Conservation (phyloP, 306 rosid species). For the Astragalus membranaceus region DNA sequence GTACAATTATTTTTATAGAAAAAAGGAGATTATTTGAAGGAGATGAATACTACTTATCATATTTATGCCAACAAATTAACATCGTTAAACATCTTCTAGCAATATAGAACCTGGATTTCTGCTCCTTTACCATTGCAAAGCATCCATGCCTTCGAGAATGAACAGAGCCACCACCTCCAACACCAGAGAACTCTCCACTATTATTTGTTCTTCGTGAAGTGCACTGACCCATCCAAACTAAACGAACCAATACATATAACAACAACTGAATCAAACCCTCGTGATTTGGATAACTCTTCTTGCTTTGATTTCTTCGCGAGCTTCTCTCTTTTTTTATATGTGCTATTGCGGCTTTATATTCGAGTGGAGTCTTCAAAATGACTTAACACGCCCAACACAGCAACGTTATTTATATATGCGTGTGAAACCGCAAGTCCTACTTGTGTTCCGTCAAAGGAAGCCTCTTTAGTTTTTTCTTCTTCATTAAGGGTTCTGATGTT, state of each 20-base stretch:
- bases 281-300: neutral
- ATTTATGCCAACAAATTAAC: slow-evolving; percentile 35
- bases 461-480: neutral
- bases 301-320: neutral
- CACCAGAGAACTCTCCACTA: neutral
- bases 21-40: neutral
- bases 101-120: slow-evolving; percentile 36
- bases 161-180: neutral
- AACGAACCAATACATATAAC: too few relatives aligned
- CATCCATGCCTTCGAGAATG: slow-evolving; percentile 18
- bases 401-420: neutral
- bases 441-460: neutral
- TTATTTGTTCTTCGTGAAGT: slow-evolving; percentile 14
- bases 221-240: slow-evolving; percentile 36
- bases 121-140: slow-evolving; percentile 24
- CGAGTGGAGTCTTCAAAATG: neutral
- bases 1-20: too few relatives aligned
- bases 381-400: neutral
- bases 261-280: neutral
- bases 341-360: neutral
- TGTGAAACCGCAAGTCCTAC: neutral
- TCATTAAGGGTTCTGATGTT: neutral
- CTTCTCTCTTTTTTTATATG: neutral
- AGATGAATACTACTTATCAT: slow-evolving; percentile 23
- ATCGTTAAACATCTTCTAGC: slow-evolving; percentile 31